These are phyloP conservation scores for Mariannaea sp. DNA, from an alignment of 2,329 filamentous ascomycete species.

Conservation along the genomic window DNA sequence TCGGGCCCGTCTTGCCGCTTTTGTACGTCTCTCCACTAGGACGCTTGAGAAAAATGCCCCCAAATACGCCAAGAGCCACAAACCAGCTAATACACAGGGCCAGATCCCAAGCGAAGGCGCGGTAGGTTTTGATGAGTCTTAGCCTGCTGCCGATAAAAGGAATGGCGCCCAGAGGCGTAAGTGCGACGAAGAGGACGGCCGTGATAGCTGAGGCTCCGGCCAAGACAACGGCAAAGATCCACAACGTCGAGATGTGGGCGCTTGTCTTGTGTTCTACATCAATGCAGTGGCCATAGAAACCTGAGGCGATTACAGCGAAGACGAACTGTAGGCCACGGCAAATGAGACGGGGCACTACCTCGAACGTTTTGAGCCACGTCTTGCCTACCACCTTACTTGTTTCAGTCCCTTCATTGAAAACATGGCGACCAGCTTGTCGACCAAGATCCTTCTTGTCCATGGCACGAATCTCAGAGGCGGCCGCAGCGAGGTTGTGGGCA, in stretches of 20 bases:
- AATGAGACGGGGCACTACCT: constrained; percentile 53
- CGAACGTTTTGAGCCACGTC: constrained; percentile 52
- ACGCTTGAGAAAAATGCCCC: constrained; percentile 68
- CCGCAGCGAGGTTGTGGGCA: constrained; percentile 35
- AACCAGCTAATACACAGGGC: constrained; percentile 60
- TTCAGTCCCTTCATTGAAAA: constrained; percentile 43
- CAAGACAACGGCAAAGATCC: constrained; percentile 67
- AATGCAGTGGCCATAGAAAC: constrained; percentile 67
- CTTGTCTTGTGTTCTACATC: constrained; percentile 46
- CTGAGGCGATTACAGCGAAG: constrained; percentile 69
- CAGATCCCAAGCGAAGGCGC: constrained; percentile 52
- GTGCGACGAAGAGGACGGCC: constrained; percentile 48
- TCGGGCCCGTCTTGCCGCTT: constrained; percentile 50
- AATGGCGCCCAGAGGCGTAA: constrained; percentile 44
- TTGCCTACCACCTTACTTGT: constrained; percentile 50
- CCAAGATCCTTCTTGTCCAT: constrained; percentile 43
- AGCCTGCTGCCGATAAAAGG: constrained; percentile 41
- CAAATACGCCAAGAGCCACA: constrained; percentile 73
- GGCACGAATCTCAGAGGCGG: constrained; percentile 39
- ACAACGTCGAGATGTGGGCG: constrained; percentile 57
- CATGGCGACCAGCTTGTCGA: constrained; percentile 40
- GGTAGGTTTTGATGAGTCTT: constrained; percentile 47
- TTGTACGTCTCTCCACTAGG: constrained; percentile 57
- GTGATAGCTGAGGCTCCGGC: constrained; percentile 60
- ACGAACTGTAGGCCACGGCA: constrained; percentile 72